Evolutionary conservation across 805 yeast species (phyloP).

Genomic region (Saccharomycopsis guyanensis): DNA sequence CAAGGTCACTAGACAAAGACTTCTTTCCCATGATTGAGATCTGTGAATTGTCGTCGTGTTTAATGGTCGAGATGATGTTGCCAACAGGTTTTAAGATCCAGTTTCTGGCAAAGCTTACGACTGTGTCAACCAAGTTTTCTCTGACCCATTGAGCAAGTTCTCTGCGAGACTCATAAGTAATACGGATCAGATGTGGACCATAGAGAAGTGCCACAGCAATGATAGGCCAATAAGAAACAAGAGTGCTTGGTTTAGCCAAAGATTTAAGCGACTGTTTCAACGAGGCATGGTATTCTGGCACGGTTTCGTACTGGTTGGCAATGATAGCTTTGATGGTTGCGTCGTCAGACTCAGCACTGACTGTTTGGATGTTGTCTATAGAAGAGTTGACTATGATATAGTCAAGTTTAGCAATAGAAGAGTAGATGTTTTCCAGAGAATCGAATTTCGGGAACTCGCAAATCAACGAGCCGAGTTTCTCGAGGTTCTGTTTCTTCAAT

Average conservation of each 20-base stretch:
- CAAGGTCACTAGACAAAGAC: conserved; percentile 68
- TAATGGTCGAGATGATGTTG: conserved; percentile 68
- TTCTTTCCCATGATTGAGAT: conserved; percentile 75
- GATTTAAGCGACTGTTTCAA: not conserved
- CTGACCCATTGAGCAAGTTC: conserved; percentile 50
- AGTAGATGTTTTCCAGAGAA: not conserved
- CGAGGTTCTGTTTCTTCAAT: conserved; percentile 28
- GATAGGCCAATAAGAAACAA: conserved; percentile 63
- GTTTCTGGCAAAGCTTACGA: conserved; percentile 59
- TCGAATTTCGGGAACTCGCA: conserved; percentile 28
- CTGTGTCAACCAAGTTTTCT: conserved; percentile 55
- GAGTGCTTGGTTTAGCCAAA: conserved; percentile 31
- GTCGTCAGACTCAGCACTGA: not conserved
- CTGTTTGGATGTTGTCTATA: not conserved
- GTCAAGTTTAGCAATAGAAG: not conserved
- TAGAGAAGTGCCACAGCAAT: conserved; percentile 34
- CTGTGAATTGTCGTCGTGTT: conserved; percentile 69
- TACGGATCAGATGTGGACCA: conserved; percentile 44
- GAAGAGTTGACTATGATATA: not conserved
- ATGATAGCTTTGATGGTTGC: conserved; percentile 1
- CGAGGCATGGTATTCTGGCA: conserved; percentile 1
- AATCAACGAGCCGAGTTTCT: conserved; percentile 31
- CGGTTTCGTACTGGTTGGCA: conserved; percentile 19
- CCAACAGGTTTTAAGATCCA: conserved; percentile 78
- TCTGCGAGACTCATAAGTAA: conserved; percentile 42